Conservation (phyloP, 768 basidiomycete genomes). For the Pisolithus tinctorius region DNA sequence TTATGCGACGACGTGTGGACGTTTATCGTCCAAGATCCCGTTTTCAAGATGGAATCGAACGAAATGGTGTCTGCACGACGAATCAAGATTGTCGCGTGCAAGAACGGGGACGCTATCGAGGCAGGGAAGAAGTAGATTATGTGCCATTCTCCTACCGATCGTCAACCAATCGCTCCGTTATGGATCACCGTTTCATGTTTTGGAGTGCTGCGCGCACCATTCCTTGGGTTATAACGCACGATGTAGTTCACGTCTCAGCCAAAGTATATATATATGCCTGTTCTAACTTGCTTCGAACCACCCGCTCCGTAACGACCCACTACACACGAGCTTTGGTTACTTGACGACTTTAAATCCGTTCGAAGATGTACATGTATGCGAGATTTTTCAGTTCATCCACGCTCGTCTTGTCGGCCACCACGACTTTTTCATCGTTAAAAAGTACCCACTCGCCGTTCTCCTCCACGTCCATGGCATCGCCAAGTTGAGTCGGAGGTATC, state of each 20-base stretch:
- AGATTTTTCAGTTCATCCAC: conserved; percentile 73
- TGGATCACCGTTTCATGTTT: no score
- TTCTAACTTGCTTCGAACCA: no score
- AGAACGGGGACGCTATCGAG: conserved; percentile 86
- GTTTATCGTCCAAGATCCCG: conserved; percentile 89
- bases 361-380: conserved; percentile 94
- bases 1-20: conserved; percentile 98
- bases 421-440: conserved; percentile 96
- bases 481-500: conserved; percentile 4
- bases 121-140: conserved; percentile 62
- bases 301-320: no score
- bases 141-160: no score
- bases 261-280: no score
- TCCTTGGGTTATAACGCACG: no score
- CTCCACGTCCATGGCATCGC: conserved; percentile 24
- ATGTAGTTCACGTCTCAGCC: no score
- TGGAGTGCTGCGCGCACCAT: no score
- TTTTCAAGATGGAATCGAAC: conserved; percentile 94
- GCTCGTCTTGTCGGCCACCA: conserved; percentile 78
- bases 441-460: conserved; percentile 66
- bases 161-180: no score
- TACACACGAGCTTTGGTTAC: no score
- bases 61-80: conserved; percentile 65
- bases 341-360: conserved; percentile 29
- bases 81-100: conserved; percentile 98